A percentile compares a stretch with the other conserved stretches of the same genome.
These are phyloP conservation scores for Dendrobium nobile DNA, from an alignment of 106 monocot genomes.

Conservation along the genomic window DNA sequence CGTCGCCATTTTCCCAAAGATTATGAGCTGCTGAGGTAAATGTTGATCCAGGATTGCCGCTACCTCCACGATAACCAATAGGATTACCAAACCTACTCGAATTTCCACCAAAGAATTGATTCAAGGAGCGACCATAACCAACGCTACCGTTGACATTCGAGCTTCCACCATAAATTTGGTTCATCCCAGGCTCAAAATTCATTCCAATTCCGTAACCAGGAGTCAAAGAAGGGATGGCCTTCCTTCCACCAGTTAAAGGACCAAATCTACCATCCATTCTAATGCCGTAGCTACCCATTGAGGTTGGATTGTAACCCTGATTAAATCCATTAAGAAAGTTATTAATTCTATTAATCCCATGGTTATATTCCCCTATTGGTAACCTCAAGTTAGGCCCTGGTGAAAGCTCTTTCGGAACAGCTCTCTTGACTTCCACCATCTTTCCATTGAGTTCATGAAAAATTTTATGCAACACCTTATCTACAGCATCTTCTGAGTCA, in stretches of 20 bases:
- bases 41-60: slow-evolving; percentile 25
- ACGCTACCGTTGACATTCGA: slow-evolving; percentile 31
- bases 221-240: slow-evolving; percentile 37
- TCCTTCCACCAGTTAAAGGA: slow-evolving; percentile 31
- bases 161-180: slow-evolving; percentile 26
- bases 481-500: slow-evolving; percentile 54
- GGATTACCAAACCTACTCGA: slow-evolving; percentile 30
- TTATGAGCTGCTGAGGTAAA: slow-evolving; percentile 51
- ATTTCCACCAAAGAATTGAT: slow-evolving; percentile 42
- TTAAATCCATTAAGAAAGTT: slow-evolving; percentile 36
- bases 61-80: not conserved
- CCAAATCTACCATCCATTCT: slow-evolving; percentile 54
- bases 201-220: slow-evolving; percentile 52
- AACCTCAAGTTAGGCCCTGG: slow-evolving; percentile 36
- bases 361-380: slow-evolving; percentile 23
- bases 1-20: slow-evolving; percentile 40
- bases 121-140: slow-evolving; percentile 38
- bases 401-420: slow-evolving; percentile 51
- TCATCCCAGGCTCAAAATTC: slow-evolving; percentile 50
- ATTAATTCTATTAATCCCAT: slow-evolving; percentile 34
- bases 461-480: slow-evolving; percentile 37
- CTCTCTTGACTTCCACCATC: slow-evolving; percentile 60
- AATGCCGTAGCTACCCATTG: slow-evolving; percentile 45
- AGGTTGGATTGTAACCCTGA: slow-evolving; percentile 39
- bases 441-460: slow-evolving; percentile 58